Conservation (phyloP, 106 monocot species). For the Dendrobium officinale region DNA sequence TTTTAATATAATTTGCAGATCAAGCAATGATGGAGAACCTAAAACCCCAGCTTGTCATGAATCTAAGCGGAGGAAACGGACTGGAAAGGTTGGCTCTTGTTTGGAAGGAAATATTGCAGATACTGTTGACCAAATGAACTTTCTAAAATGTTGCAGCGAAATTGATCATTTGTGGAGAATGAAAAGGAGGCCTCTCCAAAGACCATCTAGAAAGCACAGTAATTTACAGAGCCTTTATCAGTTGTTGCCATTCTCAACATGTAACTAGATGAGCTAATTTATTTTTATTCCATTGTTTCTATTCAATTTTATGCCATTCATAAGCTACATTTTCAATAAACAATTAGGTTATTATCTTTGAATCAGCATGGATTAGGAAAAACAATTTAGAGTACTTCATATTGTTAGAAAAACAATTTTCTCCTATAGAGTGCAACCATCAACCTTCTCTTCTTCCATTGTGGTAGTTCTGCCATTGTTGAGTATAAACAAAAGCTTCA, state of each 20-base stretch:
- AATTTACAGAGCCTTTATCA: slow-evolving; percentile 20
- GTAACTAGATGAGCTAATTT: not conserved
- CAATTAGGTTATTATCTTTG: slow-evolving; percentile 8
- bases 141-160: slow-evolving; percentile 33
- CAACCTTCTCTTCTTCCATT: too few species aligned
- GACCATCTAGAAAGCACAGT: slow-evolving; percentile 49
- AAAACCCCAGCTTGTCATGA: slow-evolving; percentile 33
- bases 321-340: slow-evolving; percentile 7
- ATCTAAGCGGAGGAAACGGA: slow-evolving; percentile 15
- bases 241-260: not conserved
- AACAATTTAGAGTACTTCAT: not conserved
- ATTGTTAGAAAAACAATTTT: too few species aligned
- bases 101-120: slow-evolving; percentile 18
- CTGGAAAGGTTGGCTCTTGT: slow-evolving; percentile 14
- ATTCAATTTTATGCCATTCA: slow-evolving; percentile 19
- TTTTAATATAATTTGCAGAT: slow-evolving; percentile 22
- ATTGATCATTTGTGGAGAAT: slow-evolving; percentile 53
- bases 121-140: not conserved
- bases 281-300: slow-evolving; percentile 14
- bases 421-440: not conserved
- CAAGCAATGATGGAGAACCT: slow-evolving; percentile 27
- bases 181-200: slow-evolving; percentile 42
- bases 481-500: too few species aligned
- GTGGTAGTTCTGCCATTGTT: too few species aligned
- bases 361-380: not conserved